phyloP scores from a whole-genome alignment of 345 rosid genomes.

The Euphorbia tirucalli region DNA sequence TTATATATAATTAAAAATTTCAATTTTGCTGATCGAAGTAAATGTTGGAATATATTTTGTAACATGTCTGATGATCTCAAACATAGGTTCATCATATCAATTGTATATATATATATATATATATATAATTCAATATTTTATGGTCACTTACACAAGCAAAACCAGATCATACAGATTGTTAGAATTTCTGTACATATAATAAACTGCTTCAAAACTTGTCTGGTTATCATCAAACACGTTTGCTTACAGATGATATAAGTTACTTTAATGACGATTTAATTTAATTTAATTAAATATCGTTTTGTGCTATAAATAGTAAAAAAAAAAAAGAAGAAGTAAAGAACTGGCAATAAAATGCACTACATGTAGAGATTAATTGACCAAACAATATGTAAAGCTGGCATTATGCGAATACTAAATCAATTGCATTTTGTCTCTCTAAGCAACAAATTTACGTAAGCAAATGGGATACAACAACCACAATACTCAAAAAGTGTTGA shows the following conservation, averaged over 20 bases:
- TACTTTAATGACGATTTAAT: not conserved
- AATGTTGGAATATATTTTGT: not conserved
- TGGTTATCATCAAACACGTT: too few relatives aligned
- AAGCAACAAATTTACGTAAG: not conserved
- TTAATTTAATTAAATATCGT: not conserved
- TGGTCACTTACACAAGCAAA: slow-evolving; percentile 2
- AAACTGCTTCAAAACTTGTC: too few relatives aligned
- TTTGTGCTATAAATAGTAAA: not conserved
- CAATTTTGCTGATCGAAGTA: too few relatives aligned
- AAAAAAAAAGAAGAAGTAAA: too few relatives aligned
- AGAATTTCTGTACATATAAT: too few relatives aligned
- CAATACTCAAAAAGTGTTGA: too few relatives aligned
- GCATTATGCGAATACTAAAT: not conserved
- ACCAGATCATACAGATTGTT: not conserved
- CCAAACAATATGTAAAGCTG: not conserved
- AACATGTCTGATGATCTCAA: not conserved
- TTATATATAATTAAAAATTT: too few relatives aligned
- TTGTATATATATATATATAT: too few relatives aligned
- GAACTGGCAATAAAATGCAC: slow-evolving; percentile 5
- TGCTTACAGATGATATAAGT: slow-evolving; percentile 14
- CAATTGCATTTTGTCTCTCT: not conserved
- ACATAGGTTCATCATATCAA: not conserved
- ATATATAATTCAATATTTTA: not conserved
- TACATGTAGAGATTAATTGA: not conserved
- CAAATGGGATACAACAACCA: not conserved